Evolutionary conservation across 2,329 filamentous ascomycete genomes (phyloP).

Genomic region (Zymoseptoria passerinii): DNA sequence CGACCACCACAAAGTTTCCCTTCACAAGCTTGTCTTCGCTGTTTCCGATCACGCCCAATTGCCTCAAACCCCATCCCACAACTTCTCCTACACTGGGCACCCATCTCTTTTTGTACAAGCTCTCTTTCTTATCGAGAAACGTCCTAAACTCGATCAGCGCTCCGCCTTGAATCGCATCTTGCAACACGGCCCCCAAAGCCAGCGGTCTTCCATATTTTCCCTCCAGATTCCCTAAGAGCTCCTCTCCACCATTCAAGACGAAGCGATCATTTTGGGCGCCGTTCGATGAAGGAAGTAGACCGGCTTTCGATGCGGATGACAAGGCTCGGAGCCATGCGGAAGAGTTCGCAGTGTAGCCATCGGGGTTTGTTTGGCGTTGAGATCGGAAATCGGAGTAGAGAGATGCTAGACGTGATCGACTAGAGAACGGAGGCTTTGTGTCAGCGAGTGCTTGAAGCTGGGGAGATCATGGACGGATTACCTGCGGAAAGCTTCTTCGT

Average conservation of each 20-base stretch:
- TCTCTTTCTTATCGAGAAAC: conserved; percentile 58
- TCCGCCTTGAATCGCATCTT: conserved; percentile 60
- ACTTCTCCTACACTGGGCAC: conserved; percentile 49
- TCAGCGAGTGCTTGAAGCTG: background rate
- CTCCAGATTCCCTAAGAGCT: conserved; percentile 63
- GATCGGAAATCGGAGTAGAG: conserved; percentile 80
- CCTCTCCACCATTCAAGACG: conserved; percentile 47
- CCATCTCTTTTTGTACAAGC: conserved; percentile 65
- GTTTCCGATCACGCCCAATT: conserved; percentile 41
- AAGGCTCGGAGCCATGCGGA: conserved; percentile 71
- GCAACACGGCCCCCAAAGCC: conserved; percentile 68
- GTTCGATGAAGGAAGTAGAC: conserved; percentile 43
- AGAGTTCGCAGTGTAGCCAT: conserved; percentile 75
- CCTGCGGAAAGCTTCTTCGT: conserved; percentile 44
- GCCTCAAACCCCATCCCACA: conserved; percentile 65
- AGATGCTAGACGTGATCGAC: conserved; percentile 67
- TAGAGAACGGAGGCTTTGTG: conserved; percentile 4
- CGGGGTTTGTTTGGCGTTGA: conserved; percentile 69
- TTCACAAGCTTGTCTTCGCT: conserved; percentile 46
- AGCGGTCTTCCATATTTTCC: conserved; percentile 75
- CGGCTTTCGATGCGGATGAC: conserved; percentile 57
- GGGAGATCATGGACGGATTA: conserved; percentile 19
- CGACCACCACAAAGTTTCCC: conserved; percentile 58
- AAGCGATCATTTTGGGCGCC: conserved; percentile 39
- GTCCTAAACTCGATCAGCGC: conserved; percentile 63